Percentiles rank a stretch among this genome's conserved stretches.
These are phyloP conservation scores for Moniliophthora roreri DNA, from an alignment of 1,284 basidiomycete genomes.

Conservation along the genomic window DNA sequence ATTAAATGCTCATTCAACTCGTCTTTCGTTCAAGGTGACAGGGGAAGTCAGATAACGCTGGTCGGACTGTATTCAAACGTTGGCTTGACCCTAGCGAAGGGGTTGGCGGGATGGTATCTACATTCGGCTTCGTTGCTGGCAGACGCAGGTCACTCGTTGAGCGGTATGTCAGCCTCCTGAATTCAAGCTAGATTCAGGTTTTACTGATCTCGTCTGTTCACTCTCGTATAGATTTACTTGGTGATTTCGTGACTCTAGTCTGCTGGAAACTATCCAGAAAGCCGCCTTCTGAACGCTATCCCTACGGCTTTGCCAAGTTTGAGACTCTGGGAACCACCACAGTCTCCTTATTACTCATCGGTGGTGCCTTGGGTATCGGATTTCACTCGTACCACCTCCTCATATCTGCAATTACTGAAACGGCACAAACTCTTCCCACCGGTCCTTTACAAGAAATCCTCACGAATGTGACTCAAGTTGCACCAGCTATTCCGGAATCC, in stretches of 20 bases:
- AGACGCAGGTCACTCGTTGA: conserved; percentile 93
- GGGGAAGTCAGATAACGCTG: conserved; percentile 82
- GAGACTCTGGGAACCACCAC: conserved; percentile 90
- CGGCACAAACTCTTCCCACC: conserved; percentile 52
- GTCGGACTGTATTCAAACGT: conserved; percentile 89
- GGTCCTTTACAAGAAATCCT: conserved; percentile 64
- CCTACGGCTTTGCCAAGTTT: conserved; percentile 91
- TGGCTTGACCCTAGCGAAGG: conserved; percentile 81
- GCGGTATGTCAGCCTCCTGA: conserved; percentile 53
- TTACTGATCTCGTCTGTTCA: conserved; percentile 2
- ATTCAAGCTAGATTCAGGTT: conserved; percentile 12
- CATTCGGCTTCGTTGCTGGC: conserved; percentile 92
- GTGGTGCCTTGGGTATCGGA: conserved; percentile 90
- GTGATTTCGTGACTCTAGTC: conserved; percentile 91
- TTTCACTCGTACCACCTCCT: conserved; percentile 89
- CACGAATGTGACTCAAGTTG: conserved; percentile 52
- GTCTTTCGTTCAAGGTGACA: conserved; percentile 56
- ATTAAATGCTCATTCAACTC: conserved; percentile 7
- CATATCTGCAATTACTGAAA: conserved; percentile 63
- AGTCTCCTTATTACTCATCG: conserved; percentile 79
- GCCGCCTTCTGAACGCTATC: conserved; percentile 76
- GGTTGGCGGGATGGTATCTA: conserved; percentile 81
- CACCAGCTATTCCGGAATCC: conserved; percentile 49
- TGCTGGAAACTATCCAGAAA: conserved; percentile 88
- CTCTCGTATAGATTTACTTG: conserved; percentile 81